Base-by-base conservation (phyloP, 1,284 basidiomycete species). In the Takashimella tepidaria region DNA sequence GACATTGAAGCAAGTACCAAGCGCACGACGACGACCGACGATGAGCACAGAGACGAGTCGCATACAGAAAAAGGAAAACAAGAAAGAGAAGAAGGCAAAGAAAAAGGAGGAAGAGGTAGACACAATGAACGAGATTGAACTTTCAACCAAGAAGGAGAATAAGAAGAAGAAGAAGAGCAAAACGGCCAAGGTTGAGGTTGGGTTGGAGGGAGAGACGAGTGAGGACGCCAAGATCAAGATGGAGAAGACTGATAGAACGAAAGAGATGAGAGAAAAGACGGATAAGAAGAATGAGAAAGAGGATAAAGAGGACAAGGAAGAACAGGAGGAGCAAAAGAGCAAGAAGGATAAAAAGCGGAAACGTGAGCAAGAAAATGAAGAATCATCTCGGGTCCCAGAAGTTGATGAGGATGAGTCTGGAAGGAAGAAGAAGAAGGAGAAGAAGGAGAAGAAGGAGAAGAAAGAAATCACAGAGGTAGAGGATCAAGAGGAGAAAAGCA, bases 261-360 rank as follows among this genome's bases (percentile, higher is more conserved):
- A 45, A 21, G 46, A 51, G n/a, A 42, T 25, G 31, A 58, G 56
- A 47, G 51, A 49, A 44, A 50, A 57, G 26, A 58, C 58, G 45
- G 49, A 55, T 47, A 47, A 53, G 47, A 55, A 61, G 49, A 55
- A 61, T 48, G 41, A 46, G 20, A 55, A 61, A 40, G 22, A 49
- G 6, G 53, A 51, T 26, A 50, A 45, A 40, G 50, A 58, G 26
- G 52, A 50, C 20, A 45, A 54, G 40, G 3, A 42, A 16, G 50
- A 46, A 13, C 19, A 23, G 20, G 23, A 21, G 6, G 4, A 26
- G 13, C 27, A 47, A 43, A 11, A 46, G 16, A 43, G 46, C 19
- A 53, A 53, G 26, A 53, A 49, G 26, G 52, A 54, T 16, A 54
- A 54, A 47, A 54, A 47, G 44, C 44, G 53, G 44, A 55, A 47